These are phyloP conservation scores for Gastrolobium bilobum DNA, from an alignment of 306 rosid species.

Conservation along the genomic window DNA sequence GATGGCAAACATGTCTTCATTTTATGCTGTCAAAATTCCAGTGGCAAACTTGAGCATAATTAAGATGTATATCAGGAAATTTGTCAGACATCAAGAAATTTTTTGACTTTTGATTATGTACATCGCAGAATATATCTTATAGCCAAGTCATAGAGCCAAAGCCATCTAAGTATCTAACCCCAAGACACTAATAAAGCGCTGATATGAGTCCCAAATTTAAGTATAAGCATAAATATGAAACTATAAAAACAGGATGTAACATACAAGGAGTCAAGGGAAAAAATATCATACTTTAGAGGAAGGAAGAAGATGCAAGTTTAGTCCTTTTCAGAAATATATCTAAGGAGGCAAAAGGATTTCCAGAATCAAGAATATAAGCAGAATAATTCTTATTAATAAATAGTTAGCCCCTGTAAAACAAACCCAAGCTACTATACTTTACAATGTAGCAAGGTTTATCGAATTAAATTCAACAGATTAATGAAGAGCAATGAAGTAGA, in stretches of 20 bases:
- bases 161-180: background rate
- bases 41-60: background rate
- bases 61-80: background rate
- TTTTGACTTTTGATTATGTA: constrained; percentile 14
- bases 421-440: constrained; percentile 20
- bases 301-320: constrained; percentile 35
- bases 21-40: background rate
- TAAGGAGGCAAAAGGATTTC: constrained; percentile 25
- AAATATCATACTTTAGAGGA: background rate
- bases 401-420: constrained; percentile 19
- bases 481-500: constrained; percentile 13
- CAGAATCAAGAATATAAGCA: constrained; percentile 14
- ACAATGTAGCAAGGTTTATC: background rate
- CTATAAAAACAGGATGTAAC: constrained; percentile 2
- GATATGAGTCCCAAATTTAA: constrained; percentile 7
- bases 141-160: background rate
- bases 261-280: background rate
- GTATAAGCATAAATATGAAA: too few species aligned
- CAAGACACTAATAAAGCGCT: constrained; percentile 6
- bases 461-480: constrained; percentile 16
- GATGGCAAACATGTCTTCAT: constrained; percentile 16
- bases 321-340: constrained; percentile 27
- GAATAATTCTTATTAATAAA: constrained; percentile 19
- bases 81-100: background rate
- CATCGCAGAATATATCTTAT: constrained; percentile 14